Percentiles rank a stretch among this genome's conserved stretches.
Conservation (phyloP, 805 yeast species). For the Barnettozyma sp. region DNA sequence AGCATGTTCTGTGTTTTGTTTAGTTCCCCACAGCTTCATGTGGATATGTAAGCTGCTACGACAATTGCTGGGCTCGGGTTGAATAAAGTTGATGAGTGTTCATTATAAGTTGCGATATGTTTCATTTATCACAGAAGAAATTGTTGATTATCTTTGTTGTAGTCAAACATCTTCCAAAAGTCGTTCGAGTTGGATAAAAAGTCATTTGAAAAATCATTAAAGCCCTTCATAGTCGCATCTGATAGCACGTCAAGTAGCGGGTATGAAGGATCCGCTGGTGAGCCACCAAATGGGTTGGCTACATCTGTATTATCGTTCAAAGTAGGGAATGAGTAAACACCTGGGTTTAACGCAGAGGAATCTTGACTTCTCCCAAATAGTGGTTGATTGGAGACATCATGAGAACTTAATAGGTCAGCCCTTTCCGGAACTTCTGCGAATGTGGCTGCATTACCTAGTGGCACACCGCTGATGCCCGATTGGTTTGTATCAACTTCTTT, state of each 20-base stretch:
- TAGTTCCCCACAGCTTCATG: no score
- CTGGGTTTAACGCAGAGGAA: not conserved
- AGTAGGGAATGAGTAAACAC: not conserved
- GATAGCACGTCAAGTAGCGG: constrained; percentile 19
- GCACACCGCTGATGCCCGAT: no score
- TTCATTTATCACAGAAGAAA: constrained; percentile 15
- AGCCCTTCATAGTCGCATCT: constrained; percentile 23
- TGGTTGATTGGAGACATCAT: constrained; percentile 2
- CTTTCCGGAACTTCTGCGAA: no score
- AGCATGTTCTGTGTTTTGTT: not conserved
- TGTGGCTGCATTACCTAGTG: no score
- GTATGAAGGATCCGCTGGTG: constrained; percentile 8
- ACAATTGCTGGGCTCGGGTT: no score
- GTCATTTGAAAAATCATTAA: constrained; percentile 16
- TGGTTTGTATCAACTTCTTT: no score
- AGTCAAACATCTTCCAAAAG: constrained; percentile 24
- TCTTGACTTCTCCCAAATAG: not conserved
- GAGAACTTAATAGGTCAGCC: constrained; percentile 8
- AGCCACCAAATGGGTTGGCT: not conserved
- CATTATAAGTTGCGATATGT: not conserved
- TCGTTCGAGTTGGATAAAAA: constrained; percentile 15
- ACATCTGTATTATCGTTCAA: not conserved
- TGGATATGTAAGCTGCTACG: no score
- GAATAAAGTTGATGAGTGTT: not conserved
- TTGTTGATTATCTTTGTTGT: constrained; percentile 23